phyloP scores from a whole-genome alignment of 2,329 filamentous ascomycete species.

The Catunica adiposa region DNA sequence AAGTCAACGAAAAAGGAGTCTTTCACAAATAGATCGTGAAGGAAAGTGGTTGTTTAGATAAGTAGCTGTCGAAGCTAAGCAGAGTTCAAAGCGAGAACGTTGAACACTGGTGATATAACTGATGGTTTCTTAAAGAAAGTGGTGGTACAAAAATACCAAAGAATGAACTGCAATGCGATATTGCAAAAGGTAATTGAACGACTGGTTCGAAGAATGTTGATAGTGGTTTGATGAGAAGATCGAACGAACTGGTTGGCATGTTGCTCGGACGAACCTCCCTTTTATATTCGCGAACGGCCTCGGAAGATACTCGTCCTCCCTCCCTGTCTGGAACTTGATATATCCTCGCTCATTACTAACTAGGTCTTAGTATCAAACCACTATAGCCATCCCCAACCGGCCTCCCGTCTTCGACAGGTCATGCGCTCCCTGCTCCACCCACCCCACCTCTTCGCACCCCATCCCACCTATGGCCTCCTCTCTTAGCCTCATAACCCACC shows the following conservation, averaged over 20 bases:
- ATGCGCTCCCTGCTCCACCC: no score
- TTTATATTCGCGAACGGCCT: neutral
- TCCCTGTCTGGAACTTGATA: neutral
- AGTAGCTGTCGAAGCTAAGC: conserved; percentile 4
- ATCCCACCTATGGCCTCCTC: no score
- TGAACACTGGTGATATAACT: neutral
- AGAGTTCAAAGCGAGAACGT: neutral
- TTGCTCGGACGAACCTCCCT: neutral
- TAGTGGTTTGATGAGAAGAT: neutral
- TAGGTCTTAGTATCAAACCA: no score
- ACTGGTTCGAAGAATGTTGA: neutral
- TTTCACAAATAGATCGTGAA: neutral
- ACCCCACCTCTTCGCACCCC: no score
- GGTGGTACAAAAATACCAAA: conserved; percentile 5
- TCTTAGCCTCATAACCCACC: no score
- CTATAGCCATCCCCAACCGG: no score
- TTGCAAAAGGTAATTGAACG: neutral
- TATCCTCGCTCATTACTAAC: neutral
- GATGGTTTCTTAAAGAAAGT: conserved; percentile 6
- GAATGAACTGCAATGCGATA: conserved; percentile 6
- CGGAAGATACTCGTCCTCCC: neutral
- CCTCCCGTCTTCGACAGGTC: no score
- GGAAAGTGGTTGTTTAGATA: neutral
- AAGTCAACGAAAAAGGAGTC: neutral
- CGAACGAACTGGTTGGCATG: neutral